Percentiles rank a stretch among this genome's conserved stretches.
These are phyloP conservation scores for Citrus trifoliata DNA, from an alignment of 345 rosid genomes.

Conservation along the genomic window DNA sequence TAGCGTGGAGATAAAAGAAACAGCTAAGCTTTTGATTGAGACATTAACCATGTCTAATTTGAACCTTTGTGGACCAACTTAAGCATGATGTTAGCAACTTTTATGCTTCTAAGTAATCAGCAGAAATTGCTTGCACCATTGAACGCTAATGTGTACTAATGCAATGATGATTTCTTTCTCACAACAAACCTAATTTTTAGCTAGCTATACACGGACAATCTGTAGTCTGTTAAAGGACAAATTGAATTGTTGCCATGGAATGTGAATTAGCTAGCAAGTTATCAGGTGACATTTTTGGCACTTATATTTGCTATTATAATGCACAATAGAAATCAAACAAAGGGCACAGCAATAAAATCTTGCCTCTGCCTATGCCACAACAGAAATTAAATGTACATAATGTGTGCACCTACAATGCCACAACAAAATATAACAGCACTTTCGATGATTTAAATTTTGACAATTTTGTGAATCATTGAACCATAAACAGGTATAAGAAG, in stretches of 20 bases:
- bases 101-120: background rate
- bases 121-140: background rate
- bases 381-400: background rate
- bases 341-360: background rate
- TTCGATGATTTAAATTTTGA: too few relatives aligned
- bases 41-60: constrained; percentile 25
- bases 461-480: background rate
- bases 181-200: too few relatives aligned
- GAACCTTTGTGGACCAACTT: constrained; percentile 3
- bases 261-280: background rate
- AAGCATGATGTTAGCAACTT: background rate
- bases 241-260: background rate
- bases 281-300: background rate
- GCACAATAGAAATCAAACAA: background rate
- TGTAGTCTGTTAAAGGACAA: background rate
- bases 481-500: background rate
- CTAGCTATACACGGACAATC: background rate
- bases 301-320: background rate
- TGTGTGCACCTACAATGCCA: background rate
- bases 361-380: background rate
- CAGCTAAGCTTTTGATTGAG: constrained; percentile 37
- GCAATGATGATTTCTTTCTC: too few relatives aligned
- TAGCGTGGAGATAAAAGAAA: constrained; percentile 15
- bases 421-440: background rate
- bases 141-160: background rate